phyloP scores from a whole-genome alignment of 441 rosid species.

The Flueggea neowawraea region DNA sequence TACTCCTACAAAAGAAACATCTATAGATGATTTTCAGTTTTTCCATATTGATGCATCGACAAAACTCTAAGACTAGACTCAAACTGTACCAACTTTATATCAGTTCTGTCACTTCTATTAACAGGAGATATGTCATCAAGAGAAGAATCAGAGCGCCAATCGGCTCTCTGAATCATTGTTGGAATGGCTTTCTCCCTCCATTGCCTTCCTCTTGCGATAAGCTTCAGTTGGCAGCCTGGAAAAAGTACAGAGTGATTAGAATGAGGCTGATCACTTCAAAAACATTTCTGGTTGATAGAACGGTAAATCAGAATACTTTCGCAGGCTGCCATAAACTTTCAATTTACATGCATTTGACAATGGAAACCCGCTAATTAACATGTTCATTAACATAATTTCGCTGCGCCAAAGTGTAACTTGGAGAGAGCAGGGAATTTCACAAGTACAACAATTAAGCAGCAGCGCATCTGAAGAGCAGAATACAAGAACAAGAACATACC shows the following conservation, averaged over 20 bases:
- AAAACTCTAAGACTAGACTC: slow-evolving; percentile 12
- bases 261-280: slow-evolving; percentile 1
- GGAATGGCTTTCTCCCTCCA: slow-evolving; percentile 44
- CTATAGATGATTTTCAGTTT: slow-evolving; percentile 16
- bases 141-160: too few relatives aligned
- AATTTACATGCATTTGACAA: too few relatives aligned
- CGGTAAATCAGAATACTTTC: too few relatives aligned
- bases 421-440: too few relatives aligned
- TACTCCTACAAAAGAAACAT: background rate
- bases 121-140: too few relatives aligned
- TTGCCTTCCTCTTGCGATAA: slow-evolving; percentile 46
- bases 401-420: too few relatives aligned
- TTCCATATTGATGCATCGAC: slow-evolving; percentile 27
- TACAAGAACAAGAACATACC: slow-evolving; percentile 37
- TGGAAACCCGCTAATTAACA: too few relatives aligned
- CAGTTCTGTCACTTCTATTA: too few relatives aligned
- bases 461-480: background rate
- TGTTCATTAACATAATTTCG: too few relatives aligned
- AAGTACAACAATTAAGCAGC: too few relatives aligned
- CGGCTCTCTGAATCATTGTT: slow-evolving; percentile 15
- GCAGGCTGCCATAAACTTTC: background rate
- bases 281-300: too few relatives aligned
- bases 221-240: slow-evolving; percentile 62
- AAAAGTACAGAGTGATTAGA: slow-evolving; percentile 9
- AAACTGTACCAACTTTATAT: too few relatives aligned